Percentiles rank a stretch among this genome's conserved stretches.
Conservation (phyloP, 164 flowering plant species). For the Echeveria elegans region DNA sequence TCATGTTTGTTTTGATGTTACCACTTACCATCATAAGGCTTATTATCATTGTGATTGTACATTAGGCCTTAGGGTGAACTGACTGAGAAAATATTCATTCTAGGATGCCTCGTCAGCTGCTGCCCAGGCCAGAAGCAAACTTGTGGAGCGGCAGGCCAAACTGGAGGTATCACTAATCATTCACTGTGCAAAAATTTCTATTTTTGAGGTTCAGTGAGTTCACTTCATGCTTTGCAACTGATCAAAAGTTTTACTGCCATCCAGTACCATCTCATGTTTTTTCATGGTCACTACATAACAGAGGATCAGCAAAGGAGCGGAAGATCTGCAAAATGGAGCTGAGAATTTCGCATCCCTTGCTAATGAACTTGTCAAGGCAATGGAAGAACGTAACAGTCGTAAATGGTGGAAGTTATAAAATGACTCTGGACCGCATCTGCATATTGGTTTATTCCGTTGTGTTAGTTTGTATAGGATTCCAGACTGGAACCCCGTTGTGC, state of each 20-base stretch:
- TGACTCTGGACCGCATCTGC: neutral
- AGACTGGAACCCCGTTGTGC: neutral
- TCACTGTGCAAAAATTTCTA: too few species aligned
- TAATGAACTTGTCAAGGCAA: slow-evolving; percentile 70
- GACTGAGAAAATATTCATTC: slow-evolving; percentile 7
- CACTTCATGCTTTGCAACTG: neutral
- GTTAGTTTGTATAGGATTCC: neutral
- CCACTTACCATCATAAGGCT: neutral
- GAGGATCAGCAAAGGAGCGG: slow-evolving; percentile 65
- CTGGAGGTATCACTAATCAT: slow-evolving; percentile 51
- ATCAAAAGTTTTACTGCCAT: neutral
- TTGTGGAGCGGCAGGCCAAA: slow-evolving; percentile 70
- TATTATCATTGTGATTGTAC: neutral
- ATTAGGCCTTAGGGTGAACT: neutral
- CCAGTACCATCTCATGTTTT: neutral
- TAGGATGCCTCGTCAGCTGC: slow-evolving; percentile 84
- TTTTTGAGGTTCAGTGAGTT: too few species aligned
- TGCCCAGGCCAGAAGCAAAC: slow-evolving; percentile 68
- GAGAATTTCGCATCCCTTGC: slow-evolving; percentile 83
- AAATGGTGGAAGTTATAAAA: slow-evolving; percentile 84
- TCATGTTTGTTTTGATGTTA: neutral
- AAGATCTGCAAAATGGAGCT: slow-evolving; percentile 69
- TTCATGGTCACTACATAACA: slow-evolving; percentile 19
- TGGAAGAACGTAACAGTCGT: slow-evolving; percentile 44
- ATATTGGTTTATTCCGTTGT: neutral